Evolutionary conservation across 306 rosid species (phyloP).

Genomic region (Cicer pinnatifidum): DNA sequence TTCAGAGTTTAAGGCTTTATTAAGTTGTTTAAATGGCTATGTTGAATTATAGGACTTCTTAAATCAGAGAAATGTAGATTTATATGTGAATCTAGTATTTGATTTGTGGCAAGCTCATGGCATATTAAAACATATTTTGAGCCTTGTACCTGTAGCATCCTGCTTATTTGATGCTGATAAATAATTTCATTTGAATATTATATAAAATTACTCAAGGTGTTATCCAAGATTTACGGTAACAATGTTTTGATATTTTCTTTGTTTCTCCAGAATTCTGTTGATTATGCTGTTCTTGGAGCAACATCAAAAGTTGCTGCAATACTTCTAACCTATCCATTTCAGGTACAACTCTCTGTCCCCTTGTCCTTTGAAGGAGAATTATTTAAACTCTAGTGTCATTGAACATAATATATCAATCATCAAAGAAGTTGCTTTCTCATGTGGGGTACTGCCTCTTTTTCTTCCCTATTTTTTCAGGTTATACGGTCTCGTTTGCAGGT

Average conservation of each 20-base stretch:
- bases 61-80: conserved; percentile 32
- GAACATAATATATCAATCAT: conserved; percentile 41
- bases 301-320: conserved; percentile 59
- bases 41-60: conserved; percentile 32
- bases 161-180: conserved; percentile 12
- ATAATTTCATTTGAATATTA: conserved; percentile 27
- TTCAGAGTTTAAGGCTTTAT: conserved; percentile 48
- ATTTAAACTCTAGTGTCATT: conserved; percentile 40
- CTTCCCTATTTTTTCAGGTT: conserved; percentile 49
- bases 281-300: conserved; percentile 89
- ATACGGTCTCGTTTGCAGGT: conserved; percentile 59
- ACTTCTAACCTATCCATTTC: conserved; percentile 88
- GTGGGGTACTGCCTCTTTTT: conserved; percentile 2
- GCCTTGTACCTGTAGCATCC: neutral
- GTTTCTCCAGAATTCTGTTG: conserved; percentile 71
- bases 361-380: conserved; percentile 31
- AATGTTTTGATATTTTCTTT: conserved; percentile 9
- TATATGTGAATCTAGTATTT: conserved; percentile 30
- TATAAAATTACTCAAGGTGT: conserved; percentile 11
- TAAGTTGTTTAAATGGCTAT: conserved; percentile 23
- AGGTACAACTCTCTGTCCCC: conserved; percentile 53
- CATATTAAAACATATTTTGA: neutral
- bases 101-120: conserved; percentile 14
- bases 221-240: neutral
- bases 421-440: conserved; percentile 39